Percentiles rank a stretch among this genome's conserved stretches.
Conservation (phyloP, 2,329 filamentous ascomycete genomes). For the Didymella keratinophila region DNA sequence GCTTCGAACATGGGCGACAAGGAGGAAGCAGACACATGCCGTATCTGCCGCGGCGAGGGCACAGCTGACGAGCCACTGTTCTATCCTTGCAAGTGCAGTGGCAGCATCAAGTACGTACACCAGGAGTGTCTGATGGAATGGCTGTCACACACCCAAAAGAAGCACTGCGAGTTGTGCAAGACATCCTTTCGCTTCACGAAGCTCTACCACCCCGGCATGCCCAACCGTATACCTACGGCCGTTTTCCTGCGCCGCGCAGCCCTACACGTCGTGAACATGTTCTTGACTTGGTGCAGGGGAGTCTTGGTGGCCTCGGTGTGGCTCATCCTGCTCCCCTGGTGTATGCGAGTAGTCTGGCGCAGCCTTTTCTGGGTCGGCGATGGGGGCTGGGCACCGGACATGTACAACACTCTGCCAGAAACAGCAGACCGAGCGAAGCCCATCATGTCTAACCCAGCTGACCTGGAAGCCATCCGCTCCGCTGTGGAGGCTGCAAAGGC, state of each 20-base stretch:
- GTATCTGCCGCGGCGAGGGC: constrained; percentile 93
- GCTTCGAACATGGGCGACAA: constrained; percentile 45
- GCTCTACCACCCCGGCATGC: constrained; percentile 95
- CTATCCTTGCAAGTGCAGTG: constrained; percentile 98
- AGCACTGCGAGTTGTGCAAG: constrained; percentile 99
- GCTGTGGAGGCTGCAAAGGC: constrained; percentile 31
- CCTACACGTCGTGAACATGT: constrained; percentile 73
- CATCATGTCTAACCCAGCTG: constrained; percentile 13
- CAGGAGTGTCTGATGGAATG: constrained; percentile 99
- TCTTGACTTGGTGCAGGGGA: constrained; percentile 80
- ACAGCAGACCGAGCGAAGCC: constrained; percentile 5
- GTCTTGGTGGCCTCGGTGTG: constrained; percentile 84
- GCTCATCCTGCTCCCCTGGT: constrained; percentile 86
- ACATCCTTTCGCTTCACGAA: constrained; percentile 98
- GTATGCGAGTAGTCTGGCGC: constrained; percentile 91
- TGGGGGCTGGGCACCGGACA: constrained; percentile 67
- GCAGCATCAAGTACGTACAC: constrained; percentile 98
- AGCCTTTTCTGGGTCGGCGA: constrained; percentile 95
- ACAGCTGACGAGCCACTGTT: constrained; percentile 85
- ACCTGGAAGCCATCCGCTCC: constrained; percentile 32
- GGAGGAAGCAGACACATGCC: constrained; percentile 81
- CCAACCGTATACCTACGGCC: constrained; percentile 77
- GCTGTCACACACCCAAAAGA: constrained; percentile 98
- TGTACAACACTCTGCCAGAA: constrained; percentile 35
- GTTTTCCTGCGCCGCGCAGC: constrained; percentile 82